Conservation (phyloP, 768 basidiomycete genomes). For the Russula brevipes region DNA sequence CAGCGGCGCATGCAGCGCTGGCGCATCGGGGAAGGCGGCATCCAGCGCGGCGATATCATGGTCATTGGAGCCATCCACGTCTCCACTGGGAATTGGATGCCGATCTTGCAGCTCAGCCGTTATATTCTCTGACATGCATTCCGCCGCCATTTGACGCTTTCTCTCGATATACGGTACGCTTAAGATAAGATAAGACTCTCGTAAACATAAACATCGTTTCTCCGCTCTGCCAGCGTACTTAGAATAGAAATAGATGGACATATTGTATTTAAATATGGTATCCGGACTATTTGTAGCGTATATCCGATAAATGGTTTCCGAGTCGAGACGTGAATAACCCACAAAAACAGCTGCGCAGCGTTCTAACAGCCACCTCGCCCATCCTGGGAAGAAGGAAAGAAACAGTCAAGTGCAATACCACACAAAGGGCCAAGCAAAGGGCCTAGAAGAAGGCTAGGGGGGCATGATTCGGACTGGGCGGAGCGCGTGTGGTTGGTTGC, state of each 20-base stretch:
- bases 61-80: conserved; percentile 16
- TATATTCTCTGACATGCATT: neutral
- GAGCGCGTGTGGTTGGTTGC: too few relatives aligned
- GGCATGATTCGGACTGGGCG: too few relatives aligned
- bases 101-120: conserved; percentile 12
- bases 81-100: conserved; percentile 14
- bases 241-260: neutral
- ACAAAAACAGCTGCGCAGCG: too few relatives aligned
- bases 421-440: too few relatives aligned
- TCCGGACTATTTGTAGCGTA: neutral
- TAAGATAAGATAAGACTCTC: too few relatives aligned
- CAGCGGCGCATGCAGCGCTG: neutral
- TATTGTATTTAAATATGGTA: neutral
- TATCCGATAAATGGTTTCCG: neutral
- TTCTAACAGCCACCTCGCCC: too few relatives aligned
- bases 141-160: neutral
- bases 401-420: too few relatives aligned
- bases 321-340: neutral
- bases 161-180: neutral
- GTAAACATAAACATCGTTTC: neutral
- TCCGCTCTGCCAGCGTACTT: neutral
- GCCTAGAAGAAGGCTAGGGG: too few relatives aligned
- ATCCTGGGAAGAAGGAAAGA: too few relatives aligned
- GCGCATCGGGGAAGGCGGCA: neutral
- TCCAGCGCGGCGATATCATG: neutral